Evolutionary conservation across 768 basidiomycete species (phyloP).

Genomic region (Rhizopogon sp.): DNA sequence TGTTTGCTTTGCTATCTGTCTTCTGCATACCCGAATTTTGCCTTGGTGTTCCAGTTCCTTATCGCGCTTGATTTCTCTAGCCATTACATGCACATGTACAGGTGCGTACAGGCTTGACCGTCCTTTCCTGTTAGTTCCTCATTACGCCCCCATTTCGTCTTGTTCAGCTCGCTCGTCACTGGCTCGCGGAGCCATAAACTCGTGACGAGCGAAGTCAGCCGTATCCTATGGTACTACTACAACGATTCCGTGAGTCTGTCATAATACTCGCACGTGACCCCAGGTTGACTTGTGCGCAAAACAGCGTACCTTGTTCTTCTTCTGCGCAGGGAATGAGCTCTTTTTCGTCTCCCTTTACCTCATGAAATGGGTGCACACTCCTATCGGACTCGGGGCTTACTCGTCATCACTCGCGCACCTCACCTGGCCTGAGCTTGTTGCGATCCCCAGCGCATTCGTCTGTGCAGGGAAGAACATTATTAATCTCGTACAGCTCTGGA

Average conservation of each 20-base stretch:
- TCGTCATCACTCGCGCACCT: constrained; percentile 22
- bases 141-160: not conserved
- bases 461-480: constrained; percentile 85
- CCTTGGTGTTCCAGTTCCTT: constrained; percentile 87
- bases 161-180: constrained; percentile 80
- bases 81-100: constrained; percentile 99
- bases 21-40: constrained; percentile 81
- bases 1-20: constrained; percentile 93
- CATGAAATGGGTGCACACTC: constrained; percentile 75
- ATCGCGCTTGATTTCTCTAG: constrained; percentile 97
- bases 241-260: constrained; percentile 71
- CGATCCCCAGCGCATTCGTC: constrained; percentile 55
- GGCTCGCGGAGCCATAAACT: constrained; percentile 91
- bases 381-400: constrained; percentile 46
- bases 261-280: not conserved
- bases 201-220: constrained; percentile 88
- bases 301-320: constrained; percentile 81
- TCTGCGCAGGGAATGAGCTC: constrained; percentile 93
- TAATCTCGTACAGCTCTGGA: constrained; percentile 97
- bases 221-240: constrained; percentile 91
- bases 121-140: not conserved
- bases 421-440: constrained; percentile 78
- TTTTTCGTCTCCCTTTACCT: constrained; percentile 96
- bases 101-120: constrained; percentile 43
- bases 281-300: not conserved